Percentiles rank a stretch among this genome's conserved stretches.
Evolutionary conservation across 1,284 basidiomycete species (phyloP).

Genomic region (Ustanciosporium gigantosporum): DNA sequence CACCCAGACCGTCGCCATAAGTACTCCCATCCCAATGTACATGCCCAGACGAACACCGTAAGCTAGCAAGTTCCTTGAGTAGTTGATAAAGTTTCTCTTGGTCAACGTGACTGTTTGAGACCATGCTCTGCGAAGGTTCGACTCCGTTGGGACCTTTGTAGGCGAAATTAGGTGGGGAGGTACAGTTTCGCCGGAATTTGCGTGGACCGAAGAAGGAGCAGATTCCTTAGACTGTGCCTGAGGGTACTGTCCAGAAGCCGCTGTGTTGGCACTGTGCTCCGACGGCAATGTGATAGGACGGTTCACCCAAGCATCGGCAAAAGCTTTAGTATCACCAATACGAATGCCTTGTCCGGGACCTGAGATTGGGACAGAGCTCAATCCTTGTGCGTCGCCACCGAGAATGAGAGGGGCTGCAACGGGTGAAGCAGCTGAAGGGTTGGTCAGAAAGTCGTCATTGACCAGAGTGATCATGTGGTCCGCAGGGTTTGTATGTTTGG

Average conservation of each 20-base stretch:
- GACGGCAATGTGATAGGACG: not conserved
- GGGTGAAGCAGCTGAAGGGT: not conserved
- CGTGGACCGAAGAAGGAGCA: not conserved
- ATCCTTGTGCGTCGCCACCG: not conserved
- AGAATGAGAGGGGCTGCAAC: not conserved
- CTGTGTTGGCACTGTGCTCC: not conserved
- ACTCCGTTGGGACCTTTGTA: no score
- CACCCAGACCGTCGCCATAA: constrained; percentile 69
- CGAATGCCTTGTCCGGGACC: no score
- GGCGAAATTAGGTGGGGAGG: not conserved
- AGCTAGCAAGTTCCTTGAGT: constrained; percentile 66
- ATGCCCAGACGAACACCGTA: constrained; percentile 70
- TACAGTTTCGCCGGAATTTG: not conserved
- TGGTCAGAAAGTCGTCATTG: constrained; percentile 51
- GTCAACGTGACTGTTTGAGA: constrained; percentile 15
- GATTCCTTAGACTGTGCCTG: not conserved
- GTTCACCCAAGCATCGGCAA: constrained; percentile 10
- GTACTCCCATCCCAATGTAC: constrained; percentile 63
- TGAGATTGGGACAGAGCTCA: no score
- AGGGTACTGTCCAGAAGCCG: not conserved
- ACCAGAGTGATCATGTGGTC: constrained; percentile 56
- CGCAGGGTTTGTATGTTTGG: constrained; percentile 52
- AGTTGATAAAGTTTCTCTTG: constrained; percentile 40
- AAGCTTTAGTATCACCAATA: constrained; percentile 11
- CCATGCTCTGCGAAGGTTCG: not conserved